Evolutionary conservation across 1,139 yeast genomes (phyloP).

Genomic region (Geotrichum europaeum): DNA sequence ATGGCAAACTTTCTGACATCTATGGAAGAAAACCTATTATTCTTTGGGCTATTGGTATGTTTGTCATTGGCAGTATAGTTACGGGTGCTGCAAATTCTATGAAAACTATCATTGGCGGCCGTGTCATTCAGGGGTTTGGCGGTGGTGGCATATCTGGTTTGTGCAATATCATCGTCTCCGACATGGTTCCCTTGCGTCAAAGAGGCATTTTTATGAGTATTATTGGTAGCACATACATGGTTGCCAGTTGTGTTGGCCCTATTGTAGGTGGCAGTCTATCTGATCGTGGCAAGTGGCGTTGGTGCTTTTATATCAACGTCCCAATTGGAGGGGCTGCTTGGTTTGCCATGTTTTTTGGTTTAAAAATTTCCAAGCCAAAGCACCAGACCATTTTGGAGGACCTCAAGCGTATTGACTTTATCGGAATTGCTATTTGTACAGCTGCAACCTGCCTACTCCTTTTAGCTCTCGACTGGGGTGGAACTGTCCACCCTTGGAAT

Average conservation of each 20-base stretch:
- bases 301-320: slow-evolving; percentile 70
- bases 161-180: slow-evolving; percentile 51
- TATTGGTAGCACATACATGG: slow-evolving; percentile 49
- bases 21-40: slow-evolving; percentile 54
- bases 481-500: slow-evolving; percentile 42
- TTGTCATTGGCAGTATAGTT: slow-evolving; percentile 56
- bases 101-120: slow-evolving; percentile 57
- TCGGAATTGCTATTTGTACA: slow-evolving; percentile 42
- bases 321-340: slow-evolving; percentile 60
- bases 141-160: slow-evolving; percentile 55
- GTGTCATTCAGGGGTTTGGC: slow-evolving; percentile 63
- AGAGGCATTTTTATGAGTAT: slow-evolving; percentile 44
- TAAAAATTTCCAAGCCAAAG: slow-evolving; percentile 30
- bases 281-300: slow-evolving; percentile 62
- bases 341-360: slow-evolving; percentile 37
- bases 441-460: slow-evolving; percentile 42
- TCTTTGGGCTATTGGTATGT: slow-evolving; percentile 45
- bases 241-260: slow-evolving; percentile 61
- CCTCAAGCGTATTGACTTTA: slow-evolving; percentile 41
- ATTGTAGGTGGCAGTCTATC: slow-evolving; percentile 64
- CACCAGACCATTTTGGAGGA: slow-evolving; percentile 32
- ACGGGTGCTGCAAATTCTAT: slow-evolving; percentile 49
- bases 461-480: slow-evolving; percentile 50
- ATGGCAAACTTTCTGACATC: slow-evolving; percentile 59
- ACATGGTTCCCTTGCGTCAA: slow-evolving; percentile 50